Percentiles rank a stretch among this genome's conserved stretches.
phyloP scores from a whole-genome alignment of 768 basidiomycete species.

The Pleurotus sapidus region DNA sequence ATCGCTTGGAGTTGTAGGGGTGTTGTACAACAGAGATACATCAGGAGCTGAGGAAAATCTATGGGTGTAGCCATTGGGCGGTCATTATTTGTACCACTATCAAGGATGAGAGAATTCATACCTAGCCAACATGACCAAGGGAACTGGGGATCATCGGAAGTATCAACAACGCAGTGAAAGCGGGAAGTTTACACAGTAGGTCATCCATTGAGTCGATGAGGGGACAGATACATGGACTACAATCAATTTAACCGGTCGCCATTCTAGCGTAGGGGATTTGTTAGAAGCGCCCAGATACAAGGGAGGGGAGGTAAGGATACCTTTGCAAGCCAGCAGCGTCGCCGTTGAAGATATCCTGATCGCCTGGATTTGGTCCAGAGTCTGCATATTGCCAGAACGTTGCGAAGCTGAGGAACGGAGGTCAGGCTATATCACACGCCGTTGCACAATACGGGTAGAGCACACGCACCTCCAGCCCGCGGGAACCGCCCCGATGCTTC shows the following conservation, averaged over 20 bases:
- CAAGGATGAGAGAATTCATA: background rate
- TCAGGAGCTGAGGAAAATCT: background rate
- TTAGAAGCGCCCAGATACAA: background rate
- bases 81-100: background rate
- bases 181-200: background rate
- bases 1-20: constrained; percentile 2
- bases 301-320: constrained; percentile 16
- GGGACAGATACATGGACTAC: background rate
- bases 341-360: constrained; percentile 57
- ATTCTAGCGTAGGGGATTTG: background rate
- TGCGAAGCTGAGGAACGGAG: constrained; percentile 26
- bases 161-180: background rate
- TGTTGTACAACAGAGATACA: background rate
- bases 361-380: constrained; percentile 53
- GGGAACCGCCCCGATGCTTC: constrained; percentile 48
- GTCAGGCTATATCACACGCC: background rate
- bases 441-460: background rate
- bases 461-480: constrained; percentile 49
- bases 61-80: background rate
- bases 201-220: background rate
- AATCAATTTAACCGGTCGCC: background rate
- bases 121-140: background rate
- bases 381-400: constrained; percentile 65
- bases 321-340: constrained; percentile 37
- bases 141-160: background rate